phyloP scores from a whole-genome alignment of 176 grass and related monocot genomes.

The Oryza meyeriana region DNA sequence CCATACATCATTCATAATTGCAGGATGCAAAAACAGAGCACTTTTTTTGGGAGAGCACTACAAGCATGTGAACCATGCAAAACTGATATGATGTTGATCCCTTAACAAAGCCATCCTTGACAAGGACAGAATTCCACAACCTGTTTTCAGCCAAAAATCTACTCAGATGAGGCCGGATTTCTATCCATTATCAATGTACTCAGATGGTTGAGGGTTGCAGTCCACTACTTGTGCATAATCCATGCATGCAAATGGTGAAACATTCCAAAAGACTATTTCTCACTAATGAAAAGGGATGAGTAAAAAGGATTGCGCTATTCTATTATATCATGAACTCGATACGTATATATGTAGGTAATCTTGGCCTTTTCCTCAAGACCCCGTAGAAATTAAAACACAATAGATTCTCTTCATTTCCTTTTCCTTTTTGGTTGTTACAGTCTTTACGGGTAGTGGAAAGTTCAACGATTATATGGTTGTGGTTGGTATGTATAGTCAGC shows the following conservation, averaged over 20 bases:
- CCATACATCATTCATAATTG: neutral
- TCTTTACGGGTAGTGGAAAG: neutral
- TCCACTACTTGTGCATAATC: conserved; percentile 6
- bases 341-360: neutral
- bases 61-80: conserved; percentile 12
- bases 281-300: neutral
- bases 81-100: neutral
- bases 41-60: neutral
- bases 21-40: neutral
- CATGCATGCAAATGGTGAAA: neutral
- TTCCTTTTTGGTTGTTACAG: neutral
- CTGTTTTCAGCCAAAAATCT: conserved; percentile 8
- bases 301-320: neutral
- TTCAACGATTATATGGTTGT: neutral
- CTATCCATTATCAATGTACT: too few relatives aligned
- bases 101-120: conserved; percentile 12
- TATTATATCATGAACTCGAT: neutral
- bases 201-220: neutral
- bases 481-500: neutral
- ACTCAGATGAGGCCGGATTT: too few relatives aligned
- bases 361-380: neutral
- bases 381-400: neutral
- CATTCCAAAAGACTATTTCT: neutral
- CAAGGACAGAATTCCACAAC: neutral
- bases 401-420: conserved; percentile 11